phyloP scores from a whole-genome alignment of 306 rosid species.

The Rosa persica region DNA sequence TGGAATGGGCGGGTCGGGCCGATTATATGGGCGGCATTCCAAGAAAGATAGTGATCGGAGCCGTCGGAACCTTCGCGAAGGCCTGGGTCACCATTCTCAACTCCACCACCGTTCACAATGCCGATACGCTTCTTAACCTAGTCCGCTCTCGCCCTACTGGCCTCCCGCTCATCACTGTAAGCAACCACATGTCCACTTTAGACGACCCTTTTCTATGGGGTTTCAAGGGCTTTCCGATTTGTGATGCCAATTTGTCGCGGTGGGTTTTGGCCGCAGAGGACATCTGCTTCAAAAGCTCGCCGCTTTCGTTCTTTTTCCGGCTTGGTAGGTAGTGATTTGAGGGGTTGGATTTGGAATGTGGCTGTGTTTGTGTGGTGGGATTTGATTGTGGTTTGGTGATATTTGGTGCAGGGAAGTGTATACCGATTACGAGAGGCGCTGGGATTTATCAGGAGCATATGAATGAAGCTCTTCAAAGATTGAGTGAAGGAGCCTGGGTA shows the following conservation, averaged over 20 bases:
- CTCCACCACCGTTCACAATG: slow-evolving; percentile 68
- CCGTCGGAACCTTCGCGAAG: slow-evolving; percentile 69
- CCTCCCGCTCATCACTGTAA: slow-evolving; percentile 83
- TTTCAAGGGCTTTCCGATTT: slow-evolving; percentile 69
- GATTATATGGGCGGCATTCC: slow-evolving; percentile 63
- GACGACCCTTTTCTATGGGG: slow-evolving; percentile 95
- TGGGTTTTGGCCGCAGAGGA: slow-evolving; percentile 93
- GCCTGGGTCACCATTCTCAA: slow-evolving; percentile 56
- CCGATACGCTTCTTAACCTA: slow-evolving; percentile 63
- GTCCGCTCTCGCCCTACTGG: slow-evolving; percentile 69
- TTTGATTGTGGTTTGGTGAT: slow-evolving; percentile 20
- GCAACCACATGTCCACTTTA: slow-evolving; percentile 97
- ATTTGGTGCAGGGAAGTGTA: slow-evolving; percentile 73
- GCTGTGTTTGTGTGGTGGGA: background rate
- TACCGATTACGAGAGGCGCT: slow-evolving; percentile 88
- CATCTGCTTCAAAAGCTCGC: slow-evolving; percentile 63
- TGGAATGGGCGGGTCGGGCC: slow-evolving; percentile 76
- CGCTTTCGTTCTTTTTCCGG: slow-evolving; percentile 65
- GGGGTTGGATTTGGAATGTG: background rate
- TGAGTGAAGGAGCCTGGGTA: slow-evolving; percentile 88
- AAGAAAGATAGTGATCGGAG: slow-evolving; percentile 51
- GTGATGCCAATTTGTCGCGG: slow-evolving; percentile 47
- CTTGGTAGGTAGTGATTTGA: slow-evolving; percentile 44
- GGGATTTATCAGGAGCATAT: slow-evolving; percentile 89
- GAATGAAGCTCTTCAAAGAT: slow-evolving; percentile 80